Conservation (phyloP, 2,329 filamentous ascomycete species). For the Aspergillus thermomutatus region DNA sequence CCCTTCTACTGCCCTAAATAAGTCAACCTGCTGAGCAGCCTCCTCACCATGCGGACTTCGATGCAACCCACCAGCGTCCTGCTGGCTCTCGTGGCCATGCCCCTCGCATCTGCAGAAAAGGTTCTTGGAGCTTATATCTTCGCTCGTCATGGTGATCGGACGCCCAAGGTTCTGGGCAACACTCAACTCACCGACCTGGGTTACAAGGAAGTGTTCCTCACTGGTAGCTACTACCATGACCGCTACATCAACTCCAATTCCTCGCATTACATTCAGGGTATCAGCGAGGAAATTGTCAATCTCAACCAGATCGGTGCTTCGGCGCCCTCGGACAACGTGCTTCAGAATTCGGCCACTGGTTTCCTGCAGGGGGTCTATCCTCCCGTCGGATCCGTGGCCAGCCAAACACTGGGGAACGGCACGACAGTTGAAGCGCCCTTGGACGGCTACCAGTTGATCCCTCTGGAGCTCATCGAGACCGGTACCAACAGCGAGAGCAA, state of each 20-base stretch:
- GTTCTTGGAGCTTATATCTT: constrained; percentile 83
- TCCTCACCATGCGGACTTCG: constrained; percentile 25
- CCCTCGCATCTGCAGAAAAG: constrained; percentile 54
- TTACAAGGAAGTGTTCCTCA: constrained; percentile 68
- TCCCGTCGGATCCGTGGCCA: constrained; percentile 58
- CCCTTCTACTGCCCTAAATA: neutral
- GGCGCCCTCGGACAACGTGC: constrained; percentile 70
- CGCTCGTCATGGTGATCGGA: constrained; percentile 85
- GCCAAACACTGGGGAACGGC: constrained; percentile 69
- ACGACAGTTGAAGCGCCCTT: constrained; percentile 64
- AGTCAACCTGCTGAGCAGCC: neutral
- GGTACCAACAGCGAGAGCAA: constrained; percentile 59
- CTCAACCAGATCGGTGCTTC: constrained; percentile 68
- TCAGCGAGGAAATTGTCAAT: constrained; percentile 65
- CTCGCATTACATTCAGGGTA: constrained; percentile 59
- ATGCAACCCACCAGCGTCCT: constrained; percentile 21
- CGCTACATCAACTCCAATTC: constrained; percentile 68
- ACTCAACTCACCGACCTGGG: constrained; percentile 75
- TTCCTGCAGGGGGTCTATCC: constrained; percentile 89
- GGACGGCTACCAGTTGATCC: constrained; percentile 79
- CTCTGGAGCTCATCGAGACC: constrained; percentile 60
- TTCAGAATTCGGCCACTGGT: constrained; percentile 73
- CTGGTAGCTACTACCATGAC: constrained; percentile 71
- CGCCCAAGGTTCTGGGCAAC: constrained; percentile 69
- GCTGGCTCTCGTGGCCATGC: constrained; percentile 23